Percentiles rank a stretch among this genome's conserved stretches.
Evolutionary conservation across 768 basidiomycete species (phyloP).

Genomic region (Suillus subluteus): DNA sequence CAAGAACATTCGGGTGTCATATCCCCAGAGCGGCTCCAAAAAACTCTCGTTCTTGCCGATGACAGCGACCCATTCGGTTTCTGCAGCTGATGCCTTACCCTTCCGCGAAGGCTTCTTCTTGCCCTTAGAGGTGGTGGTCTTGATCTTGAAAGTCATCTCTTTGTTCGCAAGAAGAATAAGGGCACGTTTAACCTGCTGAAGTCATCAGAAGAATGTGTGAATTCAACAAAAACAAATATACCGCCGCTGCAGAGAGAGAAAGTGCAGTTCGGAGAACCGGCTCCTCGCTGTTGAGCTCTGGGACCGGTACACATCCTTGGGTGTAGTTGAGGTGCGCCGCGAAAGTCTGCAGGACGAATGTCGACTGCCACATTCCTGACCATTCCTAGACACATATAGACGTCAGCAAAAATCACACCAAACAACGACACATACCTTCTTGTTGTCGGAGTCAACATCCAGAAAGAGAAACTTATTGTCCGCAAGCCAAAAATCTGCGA

Average conservation of each 20-base stretch:
- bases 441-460: not conserved
- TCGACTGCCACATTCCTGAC: conserved; percentile 13
- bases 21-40: not conserved
- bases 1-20: not conserved
- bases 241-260: conserved; percentile 1
- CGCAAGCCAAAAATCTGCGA: not conserved
- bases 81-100: not conserved
- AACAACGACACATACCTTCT: conserved; percentile 5
- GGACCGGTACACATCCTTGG: not conserved
- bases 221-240: not conserved
- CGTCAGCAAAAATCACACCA: not conserved
- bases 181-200: not conserved
- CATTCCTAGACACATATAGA: conserved; percentile 13
- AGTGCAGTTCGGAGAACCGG: not conserved
- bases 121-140: not conserved
- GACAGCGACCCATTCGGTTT: not conserved
- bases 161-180: not conserved
- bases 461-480: conserved; percentile 5
- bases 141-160: conserved; percentile 3
- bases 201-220: not conserved
- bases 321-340: conserved; percentile 15
- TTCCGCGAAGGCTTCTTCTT: not conserved
- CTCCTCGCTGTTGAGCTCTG: conserved; percentile 1
- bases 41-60: not conserved
- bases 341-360: conserved; percentile 10